Conservation (phyloP, 108 stramenopile genomes). For the Nitzschia sp. region DNA sequence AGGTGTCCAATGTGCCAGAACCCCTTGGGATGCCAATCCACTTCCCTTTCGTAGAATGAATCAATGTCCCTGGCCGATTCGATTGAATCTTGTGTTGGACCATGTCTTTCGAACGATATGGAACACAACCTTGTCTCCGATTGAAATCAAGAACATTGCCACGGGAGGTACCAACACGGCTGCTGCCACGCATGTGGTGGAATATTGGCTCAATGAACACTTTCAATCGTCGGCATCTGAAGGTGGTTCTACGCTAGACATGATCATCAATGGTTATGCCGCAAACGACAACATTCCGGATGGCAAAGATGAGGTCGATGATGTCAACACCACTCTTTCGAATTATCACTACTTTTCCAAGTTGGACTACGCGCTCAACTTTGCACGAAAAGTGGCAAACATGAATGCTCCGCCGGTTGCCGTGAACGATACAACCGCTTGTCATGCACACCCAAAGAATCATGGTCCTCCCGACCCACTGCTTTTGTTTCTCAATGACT, state of each 20-base stretch:
- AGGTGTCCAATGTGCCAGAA: constrained; percentile 44
- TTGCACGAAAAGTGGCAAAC: constrained; percentile 4
- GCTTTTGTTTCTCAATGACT: constrained; percentile 65
- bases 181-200: constrained; percentile 42
- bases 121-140: neutral
- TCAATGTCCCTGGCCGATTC: constrained; percentile 54
- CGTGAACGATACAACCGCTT: neutral
- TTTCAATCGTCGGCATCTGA: constrained; percentile 37
- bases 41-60: constrained; percentile 21
- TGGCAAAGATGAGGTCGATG: neutral
- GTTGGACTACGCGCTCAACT: constrained; percentile 1
- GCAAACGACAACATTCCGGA: constrained; percentile 55
- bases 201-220: constrained; percentile 35
- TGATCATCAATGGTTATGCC: constrained; percentile 67
- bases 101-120: neutral
- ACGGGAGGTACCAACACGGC: constrained; percentile 60
- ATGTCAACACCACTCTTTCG: constrained; percentile 11
- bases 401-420: neutral
- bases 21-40: neutral
- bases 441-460: neutral
- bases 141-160: constrained; percentile 41
- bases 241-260: constrained; percentile 17
- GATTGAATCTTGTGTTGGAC: constrained; percentile 14
- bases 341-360: constrained; percentile 6
- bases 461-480: constrained; percentile 26